Base-by-base conservation (phyloP, 805 yeast species). In the Zygotorulaspora danielsina region DNA sequence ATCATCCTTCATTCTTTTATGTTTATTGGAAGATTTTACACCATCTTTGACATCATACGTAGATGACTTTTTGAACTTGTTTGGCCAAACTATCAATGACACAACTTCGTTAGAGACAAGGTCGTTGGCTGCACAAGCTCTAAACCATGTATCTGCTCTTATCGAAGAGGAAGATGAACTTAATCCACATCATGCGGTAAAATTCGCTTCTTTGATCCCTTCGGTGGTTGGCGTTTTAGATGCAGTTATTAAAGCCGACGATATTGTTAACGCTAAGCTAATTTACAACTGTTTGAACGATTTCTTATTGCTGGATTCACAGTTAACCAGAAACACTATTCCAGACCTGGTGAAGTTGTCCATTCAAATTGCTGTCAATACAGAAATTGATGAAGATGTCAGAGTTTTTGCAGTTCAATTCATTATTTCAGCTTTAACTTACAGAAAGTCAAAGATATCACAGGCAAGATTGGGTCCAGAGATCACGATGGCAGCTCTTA, bases 241-340 rank as follows among this genome's bases (percentile, higher is more conserved):
- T 61, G 83, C 79, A 55, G 81, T 83, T 27, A 75, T 90, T 38
- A 67, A 72, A 38, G 72, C 75, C 24, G 83, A 77, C 52, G 97
- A 93, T 57, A 66, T 78, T 22, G 87, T 78, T 47, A 71, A 76
- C 47, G 82, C 89, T 36, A 78, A 75, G 63, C 76, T 77, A 50
- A 75, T 89, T 27, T 93, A 89, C 70, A 87, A 83, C 60, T 83
- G 86, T 34, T 80, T 93, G 69, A 86, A 83, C 67, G 82, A 83
- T 49, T 73, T 93, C 57, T 69, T 87, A 37, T 70, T 81, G 56
- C 69, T 84, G 48, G 96, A 89, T 57, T 72, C 84, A 55, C 79
- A 80, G 55, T 71, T 90, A 47, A 72, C 88, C 21, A 94, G 96
- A 54, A 81, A 84, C 55, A 73, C 78, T 49, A 72, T 90, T 49